These are phyloP conservation scores for Hericium alpestre DNA, from an alignment of 768 basidiomycete genomes.

Conservation along the genomic window DNA sequence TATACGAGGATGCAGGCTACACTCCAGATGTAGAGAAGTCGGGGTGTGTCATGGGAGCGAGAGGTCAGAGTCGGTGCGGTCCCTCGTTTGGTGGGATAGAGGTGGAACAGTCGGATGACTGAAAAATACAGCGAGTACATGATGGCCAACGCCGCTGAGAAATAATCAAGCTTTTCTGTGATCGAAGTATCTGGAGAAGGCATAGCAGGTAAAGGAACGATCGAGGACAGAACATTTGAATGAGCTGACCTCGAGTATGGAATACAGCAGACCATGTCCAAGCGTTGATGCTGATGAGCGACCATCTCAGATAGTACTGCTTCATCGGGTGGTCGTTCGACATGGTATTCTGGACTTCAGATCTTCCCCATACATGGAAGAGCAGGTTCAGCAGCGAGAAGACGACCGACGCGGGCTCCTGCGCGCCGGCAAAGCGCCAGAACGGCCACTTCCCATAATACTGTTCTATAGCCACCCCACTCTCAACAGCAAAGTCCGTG, in stretches of 20 bases:
- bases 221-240: neutral
- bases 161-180: conserved; percentile 92
- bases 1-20: conserved; percentile 44
- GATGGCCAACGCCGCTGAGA: conserved; percentile 82
- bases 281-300: conserved; percentile 68
- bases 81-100: conserved; percentile 39
- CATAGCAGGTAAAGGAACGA: too few relatives aligned
- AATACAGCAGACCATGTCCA: conserved; percentile 92
- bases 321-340: conserved; percentile 58
- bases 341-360: conserved; percentile 35
- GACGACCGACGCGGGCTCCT: conserved; percentile 86
- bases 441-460: conserved; percentile 98
- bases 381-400: conserved; percentile 84
- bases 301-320: conserved; percentile 55
- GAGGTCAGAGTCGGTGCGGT: conserved; percentile 1
- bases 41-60: conserved; percentile 1
- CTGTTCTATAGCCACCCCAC: conserved; percentile 46
- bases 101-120: conserved; percentile 63
- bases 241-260: conserved; percentile 73
- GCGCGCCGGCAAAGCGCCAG: conserved; percentile 73
- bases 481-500: conserved; percentile 42
- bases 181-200: too few relatives aligned
- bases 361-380: conserved; percentile 56
- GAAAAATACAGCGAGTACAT: conserved; percentile 72
- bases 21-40: conserved; percentile 30